Evolutionary conservation across 192 early-diverging fungal genomes (phyloP), one percentile per base, ranked within the genome.

Genomic region (Kappamyces sp.): DNA sequence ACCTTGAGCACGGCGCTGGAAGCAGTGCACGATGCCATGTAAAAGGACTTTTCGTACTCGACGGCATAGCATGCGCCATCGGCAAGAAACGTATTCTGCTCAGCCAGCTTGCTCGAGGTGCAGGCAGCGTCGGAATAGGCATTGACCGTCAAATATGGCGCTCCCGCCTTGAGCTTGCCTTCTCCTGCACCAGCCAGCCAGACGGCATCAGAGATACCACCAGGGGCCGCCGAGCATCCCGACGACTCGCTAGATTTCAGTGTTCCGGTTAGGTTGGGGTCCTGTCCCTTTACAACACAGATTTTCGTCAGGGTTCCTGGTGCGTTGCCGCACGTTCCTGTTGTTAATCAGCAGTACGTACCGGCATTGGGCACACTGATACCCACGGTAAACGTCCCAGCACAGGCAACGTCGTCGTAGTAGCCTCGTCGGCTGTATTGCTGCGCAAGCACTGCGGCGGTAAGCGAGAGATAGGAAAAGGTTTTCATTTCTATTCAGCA

Each of bases 11-110:
- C 22, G 29, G 22, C 48, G 9, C 5, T 29, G 6, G 9, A 31
- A 30, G 9, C 4, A 7, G 48, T 31, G 31, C 48, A 49, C 6
- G 9, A 29, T 15, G 48, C 48, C 9, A 5, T 49, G 31, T 31
- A 49, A 32, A 49, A 49, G 4, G 48, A 49, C 5, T 49, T 29
- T 49, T 49, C 22, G 0, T 15, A 31, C 12, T 49, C 48, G 9
- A 49, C 48, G 29, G 48, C 48, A 49, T 49, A 49, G 34, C 48
- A 49, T 5, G 29, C 34, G 9, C 48, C 48, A 49, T 49, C 48
- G 6, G 48, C 48, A 5, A 49, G 7, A n/a, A 49, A 49, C 9
- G 22, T 49, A n/a, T 49, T 49, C 48, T 15, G 9, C 34, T 49
- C 48, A 5, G 12, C 5, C 12, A 5, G 31, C 9, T 29, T 49